Percentiles rank a stretch among this genome's conserved stretches.
Evolutionary conservation across 345 rosid genomes (phyloP).

Genomic region (Hypericum perforatum): DNA sequence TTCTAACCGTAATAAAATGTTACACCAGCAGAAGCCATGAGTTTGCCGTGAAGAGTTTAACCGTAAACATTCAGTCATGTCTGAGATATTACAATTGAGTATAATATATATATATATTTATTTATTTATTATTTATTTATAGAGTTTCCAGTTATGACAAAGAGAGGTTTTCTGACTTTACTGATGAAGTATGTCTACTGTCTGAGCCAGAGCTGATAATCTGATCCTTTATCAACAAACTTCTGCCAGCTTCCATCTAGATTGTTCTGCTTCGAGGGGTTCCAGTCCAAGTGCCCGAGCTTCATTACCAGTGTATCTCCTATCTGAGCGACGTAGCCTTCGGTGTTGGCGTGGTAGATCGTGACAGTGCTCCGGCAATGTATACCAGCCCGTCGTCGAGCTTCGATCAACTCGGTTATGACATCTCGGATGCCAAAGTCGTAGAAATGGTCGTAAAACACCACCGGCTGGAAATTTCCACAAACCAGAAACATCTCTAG

Average conservation of each 20-base stretch:
- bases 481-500: neutral
- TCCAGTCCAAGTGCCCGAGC: constrained; percentile 36
- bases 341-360: constrained; percentile 36
- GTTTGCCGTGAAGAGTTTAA: too few species aligned
- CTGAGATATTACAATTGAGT: too few species aligned
- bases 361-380: constrained; percentile 33
- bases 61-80: too few species aligned
- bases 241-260: constrained; percentile 39
- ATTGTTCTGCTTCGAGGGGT: constrained; percentile 32
- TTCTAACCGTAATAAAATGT: too few species aligned
- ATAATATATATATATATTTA: too few species aligned
- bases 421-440: constrained; percentile 33
- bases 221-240: constrained; percentile 31
- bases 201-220: constrained; percentile 33
- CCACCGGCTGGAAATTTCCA: constrained; percentile 20
- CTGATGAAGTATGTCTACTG: constrained; percentile 7
- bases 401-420: constrained; percentile 31
- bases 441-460: constrained; percentile 39
- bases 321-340: constrained; percentile 34
- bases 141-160: too few species aligned
- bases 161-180: too few species aligned
- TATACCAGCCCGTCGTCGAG: constrained; percentile 27
- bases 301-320: constrained; percentile 29
- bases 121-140: too few species aligned
- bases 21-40: too few species aligned